Conservation (phyloP, 108 stramenopile species). For the Parmales sp. region DNA sequence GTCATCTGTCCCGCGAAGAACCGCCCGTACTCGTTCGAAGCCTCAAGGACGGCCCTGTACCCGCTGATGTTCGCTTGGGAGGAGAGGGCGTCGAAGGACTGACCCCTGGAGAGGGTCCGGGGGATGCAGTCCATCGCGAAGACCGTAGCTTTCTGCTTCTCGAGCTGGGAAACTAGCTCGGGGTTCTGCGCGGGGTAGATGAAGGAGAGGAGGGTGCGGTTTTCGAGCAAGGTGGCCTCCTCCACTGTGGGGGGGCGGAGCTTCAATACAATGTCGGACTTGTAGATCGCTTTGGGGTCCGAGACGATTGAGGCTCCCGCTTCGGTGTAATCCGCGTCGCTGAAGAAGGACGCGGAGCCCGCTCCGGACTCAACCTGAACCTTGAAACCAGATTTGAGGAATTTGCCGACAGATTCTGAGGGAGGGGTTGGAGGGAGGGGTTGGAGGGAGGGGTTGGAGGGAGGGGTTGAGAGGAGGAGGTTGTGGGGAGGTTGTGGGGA, state of each 20-base stretch:
- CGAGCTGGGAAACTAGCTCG: slow-evolving; percentile 73
- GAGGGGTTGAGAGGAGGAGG: neutral
- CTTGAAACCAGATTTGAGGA: slow-evolving; percentile 68
- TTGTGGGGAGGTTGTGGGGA: neutral
- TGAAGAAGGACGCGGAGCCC: slow-evolving; percentile 68
- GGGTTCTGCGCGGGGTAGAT: slow-evolving; percentile 85
- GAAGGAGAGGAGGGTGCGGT: slow-evolving; percentile 76
- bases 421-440: neutral
- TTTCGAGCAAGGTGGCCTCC: slow-evolving; percentile 61
- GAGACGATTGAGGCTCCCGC: slow-evolving; percentile 85
- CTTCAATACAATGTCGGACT: slow-evolving; percentile 38
- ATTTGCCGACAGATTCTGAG: slow-evolving; percentile 46
- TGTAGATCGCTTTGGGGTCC: slow-evolving; percentile 55
- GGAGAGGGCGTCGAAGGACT: slow-evolving; percentile 91
- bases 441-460: neutral
- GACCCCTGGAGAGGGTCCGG: slow-evolving; percentile 85
- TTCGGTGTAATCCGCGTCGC: slow-evolving; percentile 80
- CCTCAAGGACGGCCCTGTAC: slow-evolving; percentile 96
- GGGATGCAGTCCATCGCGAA: slow-evolving; percentile 96
- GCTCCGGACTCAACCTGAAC: slow-evolving; percentile 83
- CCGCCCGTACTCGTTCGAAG: slow-evolving; percentile 81
- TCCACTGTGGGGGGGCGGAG: slow-evolving; percentile 79
- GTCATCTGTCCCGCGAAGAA: slow-evolving; percentile 56
- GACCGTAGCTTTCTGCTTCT: slow-evolving; percentile 82
- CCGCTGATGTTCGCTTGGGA: slow-evolving; percentile 98